A percentile compares a stretch with the other conserved stretches of the same genome.
Evolutionary conservation across 495 filamentous ascomycete species (phyloP).

Genomic region (Bacidia rubella): DNA sequence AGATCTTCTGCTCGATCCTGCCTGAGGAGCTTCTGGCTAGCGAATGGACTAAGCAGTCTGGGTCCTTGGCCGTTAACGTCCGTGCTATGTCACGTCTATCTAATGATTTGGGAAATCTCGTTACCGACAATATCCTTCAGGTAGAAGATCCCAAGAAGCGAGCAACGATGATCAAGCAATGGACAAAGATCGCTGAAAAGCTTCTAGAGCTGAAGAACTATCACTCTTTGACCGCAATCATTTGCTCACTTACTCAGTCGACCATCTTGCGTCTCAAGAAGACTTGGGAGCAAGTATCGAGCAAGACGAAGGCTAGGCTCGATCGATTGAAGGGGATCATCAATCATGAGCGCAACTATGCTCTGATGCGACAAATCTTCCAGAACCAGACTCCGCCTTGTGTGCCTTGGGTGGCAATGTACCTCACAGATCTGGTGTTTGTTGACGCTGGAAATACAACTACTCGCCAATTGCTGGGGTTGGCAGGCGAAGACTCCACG

Average conservation of each 20-base stretch:
- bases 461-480: slow-evolving; percentile 31
- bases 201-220: slow-evolving; percentile 90
- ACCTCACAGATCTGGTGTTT: slow-evolving; percentile 66
- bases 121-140: slow-evolving; percentile 87
- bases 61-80: slow-evolving; percentile 74
- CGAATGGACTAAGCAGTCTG: slow-evolving; percentile 82
- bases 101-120: slow-evolving; percentile 80
- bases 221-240: slow-evolving; percentile 90
- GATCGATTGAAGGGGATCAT: slow-evolving; percentile 68
- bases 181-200: slow-evolving; percentile 88
- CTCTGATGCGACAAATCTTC: slow-evolving; percentile 73
- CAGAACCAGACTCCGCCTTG: slow-evolving; percentile 85
- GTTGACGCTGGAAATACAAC: slow-evolving; percentile 91
- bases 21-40: slow-evolving; percentile 88
- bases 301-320: slow-evolving; percentile 68
- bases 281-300: slow-evolving; percentile 85
- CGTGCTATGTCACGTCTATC: slow-evolving; percentile 88
- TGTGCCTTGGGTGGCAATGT: slow-evolving; percentile 92
- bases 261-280: slow-evolving; percentile 81
- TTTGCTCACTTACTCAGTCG: slow-evolving; percentile 82
- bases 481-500: slow-evolving; percentile 39
- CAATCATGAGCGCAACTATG: slow-evolving; percentile 82
- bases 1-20: slow-evolving; percentile 82
- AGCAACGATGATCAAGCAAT: slow-evolving; percentile 86
- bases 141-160: slow-evolving; percentile 82